Base-by-base conservation (phyloP, 192 early-diverging fungal species). In the Rhizophagus clarus region DNA sequence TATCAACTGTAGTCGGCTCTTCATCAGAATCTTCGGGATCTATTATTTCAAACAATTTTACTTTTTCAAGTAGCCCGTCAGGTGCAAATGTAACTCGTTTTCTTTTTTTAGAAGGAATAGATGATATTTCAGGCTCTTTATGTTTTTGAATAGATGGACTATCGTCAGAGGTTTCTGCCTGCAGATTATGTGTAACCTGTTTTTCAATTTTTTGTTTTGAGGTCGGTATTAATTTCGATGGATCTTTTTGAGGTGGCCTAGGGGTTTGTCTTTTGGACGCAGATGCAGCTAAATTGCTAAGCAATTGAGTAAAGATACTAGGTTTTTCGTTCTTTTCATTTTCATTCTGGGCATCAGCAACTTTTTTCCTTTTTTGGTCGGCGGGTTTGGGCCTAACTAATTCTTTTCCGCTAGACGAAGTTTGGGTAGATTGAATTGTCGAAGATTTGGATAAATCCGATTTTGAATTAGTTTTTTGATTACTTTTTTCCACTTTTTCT, bases 1-100 rank as follows among this genome's bases (percentile, higher is more conserved):
- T 81, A 17, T 80, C 42, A 2, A 20, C 14, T 28, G 34, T 42
- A 17, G 51, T 67, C 15, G 8, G 22, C 40, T 67, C 63, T 40
- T 67, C 63, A 63, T 32, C 63, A 20, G 29, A 31, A 14, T 34
- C 47, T 31, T 76, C 73, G 1, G 14, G 28, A 14, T 81, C 76
- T n/a, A 79, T 77, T 22, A 28, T 22, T 76, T 81, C 80, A 56
- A 77, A 81, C 20, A 81, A n/a, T 68, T 40, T 68, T 17, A 79
- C 51, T 61, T 71, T 32, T 31, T 29, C 17, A 47, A 79, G 78
- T 56, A 51, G 11, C 3, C 32, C 42, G 17, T 79, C 78, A 11
- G 78, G 68, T 17, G 78, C 78, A 72, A 79, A 79, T n/a, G 78
- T 60, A 5, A 79, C 78, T 14, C 75, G 29, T 29, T 77, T 77